Percentiles rank a stretch among this genome's conserved stretches.
Conservation (phyloP, 192 early-diverging fungal species). For the Rhizophagus clarus region DNA sequence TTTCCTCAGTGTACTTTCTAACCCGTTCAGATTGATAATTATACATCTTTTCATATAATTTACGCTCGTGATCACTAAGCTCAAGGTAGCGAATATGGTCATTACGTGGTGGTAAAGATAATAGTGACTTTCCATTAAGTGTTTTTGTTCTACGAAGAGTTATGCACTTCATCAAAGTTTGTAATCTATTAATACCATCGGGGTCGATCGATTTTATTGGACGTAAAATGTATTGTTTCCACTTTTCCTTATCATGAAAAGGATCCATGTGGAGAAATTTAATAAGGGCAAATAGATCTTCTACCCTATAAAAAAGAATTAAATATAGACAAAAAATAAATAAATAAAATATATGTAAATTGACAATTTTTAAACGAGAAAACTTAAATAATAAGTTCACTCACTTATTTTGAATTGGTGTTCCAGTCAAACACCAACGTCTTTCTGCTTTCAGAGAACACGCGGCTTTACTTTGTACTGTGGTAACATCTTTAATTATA, state of each 20-base stretch:
- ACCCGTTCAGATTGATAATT: constrained; percentile 63
- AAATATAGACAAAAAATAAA: too few species aligned
- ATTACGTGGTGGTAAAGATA: constrained; percentile 71
- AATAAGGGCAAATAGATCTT: constrained; percentile 87
- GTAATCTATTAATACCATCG: constrained; percentile 47
- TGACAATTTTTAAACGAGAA: neutral
- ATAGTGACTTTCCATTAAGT: constrained; percentile 72
- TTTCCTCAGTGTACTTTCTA: constrained; percentile 55
- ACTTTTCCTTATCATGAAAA: constrained; percentile 43
- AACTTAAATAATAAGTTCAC: neutral
- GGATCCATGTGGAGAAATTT: constrained; percentile 72
- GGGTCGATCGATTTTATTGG: constrained; percentile 44
- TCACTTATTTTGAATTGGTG: constrained; percentile 70
- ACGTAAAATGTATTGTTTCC: constrained; percentile 42
- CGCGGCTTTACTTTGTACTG: constrained; percentile 71
- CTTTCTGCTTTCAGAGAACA: constrained; percentile 66
- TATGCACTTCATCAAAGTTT: constrained; percentile 74
- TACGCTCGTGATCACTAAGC: constrained; percentile 62
- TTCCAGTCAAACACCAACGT: constrained; percentile 92
- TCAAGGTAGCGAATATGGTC: constrained; percentile 62
- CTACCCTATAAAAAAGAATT: constrained; percentile 47
- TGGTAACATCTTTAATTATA: constrained; percentile 83
- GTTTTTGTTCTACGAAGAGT: constrained; percentile 89
- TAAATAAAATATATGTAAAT: neutral
- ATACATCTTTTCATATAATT: constrained; percentile 71